Conservation (phyloP, 768 basidiomycete species). For the Steccherinum ochraceum region DNA sequence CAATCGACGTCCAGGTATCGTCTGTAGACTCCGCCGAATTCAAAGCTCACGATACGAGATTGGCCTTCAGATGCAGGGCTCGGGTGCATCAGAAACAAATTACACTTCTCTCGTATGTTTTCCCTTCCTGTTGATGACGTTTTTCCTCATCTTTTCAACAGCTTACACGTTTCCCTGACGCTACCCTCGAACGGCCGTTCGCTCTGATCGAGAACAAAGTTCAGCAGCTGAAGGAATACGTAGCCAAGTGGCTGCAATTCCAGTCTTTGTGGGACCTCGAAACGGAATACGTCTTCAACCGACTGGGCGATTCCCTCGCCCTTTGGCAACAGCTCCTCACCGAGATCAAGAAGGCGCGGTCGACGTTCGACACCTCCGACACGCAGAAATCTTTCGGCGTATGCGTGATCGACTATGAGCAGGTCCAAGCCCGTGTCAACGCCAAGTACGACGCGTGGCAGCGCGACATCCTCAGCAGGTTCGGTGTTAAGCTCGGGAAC, state of each 20-base stretch:
- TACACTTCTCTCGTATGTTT: slow-evolving; percentile 75
- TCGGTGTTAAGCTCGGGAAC: slow-evolving; percentile 88
- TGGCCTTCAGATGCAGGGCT: slow-evolving; percentile 83
- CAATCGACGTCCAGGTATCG: slow-evolving; percentile 62
- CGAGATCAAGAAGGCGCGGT: slow-evolving; percentile 94
- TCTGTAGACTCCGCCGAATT: slow-evolving; percentile 82
- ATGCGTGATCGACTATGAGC: slow-evolving; percentile 94
- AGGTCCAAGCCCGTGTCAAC: slow-evolving; percentile 95
- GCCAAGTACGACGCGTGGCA: slow-evolving; percentile 99
- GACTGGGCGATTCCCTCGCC: slow-evolving; percentile 88
- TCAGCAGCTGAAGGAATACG: slow-evolving; percentile 82
- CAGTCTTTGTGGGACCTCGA: slow-evolving; percentile 99
- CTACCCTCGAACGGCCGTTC: slow-evolving; percentile 77
- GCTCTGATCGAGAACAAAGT: slow-evolving; percentile 83
- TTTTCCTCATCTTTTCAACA: slow-evolving; percentile 25
- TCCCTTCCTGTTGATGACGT: not conserved
- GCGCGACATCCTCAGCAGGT: slow-evolving; percentile 85
- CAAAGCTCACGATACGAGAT: slow-evolving; percentile 97
- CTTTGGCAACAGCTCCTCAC: slow-evolving; percentile 95
- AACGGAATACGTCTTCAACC: slow-evolving; percentile 92
- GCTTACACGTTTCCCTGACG: slow-evolving; percentile 71
- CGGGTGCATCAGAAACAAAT: slow-evolving; percentile 56
- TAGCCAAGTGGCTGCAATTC: slow-evolving; percentile 98
- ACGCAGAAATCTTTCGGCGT: slow-evolving; percentile 89
- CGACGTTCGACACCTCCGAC: slow-evolving; percentile 96